phyloP scores from a whole-genome alignment of 768 basidiomycete species.

The Suillus placidus region DNA sequence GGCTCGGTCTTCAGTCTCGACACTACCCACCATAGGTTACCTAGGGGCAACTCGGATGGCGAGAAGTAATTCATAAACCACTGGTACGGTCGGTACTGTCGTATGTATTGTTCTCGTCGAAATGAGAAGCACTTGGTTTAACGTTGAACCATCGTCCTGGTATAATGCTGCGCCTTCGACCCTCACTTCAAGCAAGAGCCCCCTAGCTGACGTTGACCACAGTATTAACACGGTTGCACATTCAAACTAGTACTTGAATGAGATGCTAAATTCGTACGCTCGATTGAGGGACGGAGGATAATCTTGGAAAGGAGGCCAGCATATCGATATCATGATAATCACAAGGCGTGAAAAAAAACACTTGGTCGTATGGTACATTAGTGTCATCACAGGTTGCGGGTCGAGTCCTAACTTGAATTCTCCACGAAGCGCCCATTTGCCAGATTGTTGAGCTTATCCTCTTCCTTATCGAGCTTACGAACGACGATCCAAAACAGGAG shows the following conservation, averaged over 20 bases:
- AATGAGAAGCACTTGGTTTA: background rate
- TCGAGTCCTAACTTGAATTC: background rate
- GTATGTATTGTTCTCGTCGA: background rate
- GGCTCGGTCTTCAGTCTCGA: background rate
- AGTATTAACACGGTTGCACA: background rate
- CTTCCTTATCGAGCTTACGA: too few relatives aligned
- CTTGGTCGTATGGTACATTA: background rate
- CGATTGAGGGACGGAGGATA: too few relatives aligned
- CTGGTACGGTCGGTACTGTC: background rate
- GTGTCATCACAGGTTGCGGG: too few relatives aligned
- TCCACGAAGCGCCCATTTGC: slow-evolving; percentile 39
- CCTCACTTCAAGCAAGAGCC: background rate
- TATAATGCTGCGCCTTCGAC: background rate
- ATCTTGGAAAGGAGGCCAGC: too few relatives aligned
- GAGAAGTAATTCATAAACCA: background rate
- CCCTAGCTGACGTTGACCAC: background rate
- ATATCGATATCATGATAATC: too few relatives aligned
- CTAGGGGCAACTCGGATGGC: background rate
- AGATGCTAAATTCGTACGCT: too few relatives aligned
- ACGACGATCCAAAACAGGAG: too few relatives aligned
- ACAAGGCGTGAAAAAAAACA: too few relatives aligned
- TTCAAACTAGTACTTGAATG: background rate
- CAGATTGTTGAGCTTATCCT: too few relatives aligned
- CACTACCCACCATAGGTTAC: too few relatives aligned
- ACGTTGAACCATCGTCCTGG: too few relatives aligned